Evolutionary conservation across 192 early-diverging fungal species (phyloP).

Genomic region (Backusella circina): DNA sequence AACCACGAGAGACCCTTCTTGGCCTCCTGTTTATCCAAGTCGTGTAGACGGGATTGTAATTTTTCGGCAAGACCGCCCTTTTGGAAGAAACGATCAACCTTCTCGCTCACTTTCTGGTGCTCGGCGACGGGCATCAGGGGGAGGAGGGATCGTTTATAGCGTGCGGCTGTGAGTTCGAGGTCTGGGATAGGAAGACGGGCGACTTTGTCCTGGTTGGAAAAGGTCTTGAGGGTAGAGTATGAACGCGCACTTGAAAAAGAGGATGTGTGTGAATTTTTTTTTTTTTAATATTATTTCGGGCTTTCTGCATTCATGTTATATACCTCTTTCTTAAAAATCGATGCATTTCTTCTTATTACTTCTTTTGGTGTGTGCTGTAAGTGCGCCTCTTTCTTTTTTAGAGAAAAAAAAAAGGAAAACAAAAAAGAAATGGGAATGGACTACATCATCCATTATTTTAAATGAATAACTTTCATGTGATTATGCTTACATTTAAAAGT

Average conservation of each 20-base stretch:
- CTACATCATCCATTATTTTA: not conserved
- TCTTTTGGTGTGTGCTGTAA: no score
- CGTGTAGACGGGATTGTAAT: slow-evolving; percentile 71
- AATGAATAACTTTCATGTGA: slow-evolving; percentile 4
- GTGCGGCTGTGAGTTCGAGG: slow-evolving; percentile 68
- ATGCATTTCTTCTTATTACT: not conserved
- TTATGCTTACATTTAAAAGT: not conserved
- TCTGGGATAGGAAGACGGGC: slow-evolving; percentile 86
- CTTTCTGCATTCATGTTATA: not conserved
- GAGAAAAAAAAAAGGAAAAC: not conserved
- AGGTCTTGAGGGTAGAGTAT: slow-evolving; percentile 40
- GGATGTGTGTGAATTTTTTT: not conserved
- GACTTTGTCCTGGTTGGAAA: slow-evolving; percentile 63
- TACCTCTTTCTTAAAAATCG: not conserved
- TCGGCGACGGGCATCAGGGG: slow-evolving; percentile 66
- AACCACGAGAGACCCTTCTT: slow-evolving; percentile 70
- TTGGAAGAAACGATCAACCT: slow-evolving; percentile 68
- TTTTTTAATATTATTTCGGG: not conserved
- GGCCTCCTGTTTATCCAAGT: slow-evolving; percentile 62
- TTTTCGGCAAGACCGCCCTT: slow-evolving; percentile 65
- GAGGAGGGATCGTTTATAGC: slow-evolving; percentile 71
- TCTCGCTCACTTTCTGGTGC: slow-evolving; percentile 52
- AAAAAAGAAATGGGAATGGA: not conserved
- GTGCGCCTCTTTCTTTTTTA: not conserved
- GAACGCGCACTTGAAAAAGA: not conserved